Base-by-base conservation (phyloP, 2,329 filamentous ascomycete genomes). In the Huntiella omanensis region DNA sequence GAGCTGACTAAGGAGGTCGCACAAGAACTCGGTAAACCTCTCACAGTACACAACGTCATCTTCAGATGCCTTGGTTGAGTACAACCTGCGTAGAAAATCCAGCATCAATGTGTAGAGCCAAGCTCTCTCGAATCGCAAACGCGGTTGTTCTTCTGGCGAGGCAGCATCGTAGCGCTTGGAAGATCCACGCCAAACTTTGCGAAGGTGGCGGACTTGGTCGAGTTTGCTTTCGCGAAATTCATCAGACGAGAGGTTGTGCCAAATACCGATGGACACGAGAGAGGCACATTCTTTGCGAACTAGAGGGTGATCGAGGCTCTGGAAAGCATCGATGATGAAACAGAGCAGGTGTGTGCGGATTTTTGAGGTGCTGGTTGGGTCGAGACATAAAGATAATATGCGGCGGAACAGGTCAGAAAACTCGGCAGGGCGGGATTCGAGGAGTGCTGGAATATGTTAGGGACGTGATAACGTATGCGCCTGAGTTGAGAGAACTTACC, bases 231-330 rank as follows among this genome's bases (percentile, higher is more conserved):
- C 83, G 53, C 85, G 75, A 52, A 77, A 73, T 49, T 72, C 70
- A 33, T 92, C 85, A 48, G 73, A 82, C 28, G 83, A 82, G 34
- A 98, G 65, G 57, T 94, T 92, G 56, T 96, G 84, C 91, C 91
- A 98, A 55, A 91, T 85, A 1, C 83, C 80, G 55, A 98, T 94
- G 10, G 86, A 91, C 15, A 98, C 88, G 44, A 98, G 67, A 1
- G 92, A 85, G 5, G 88, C 91, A 61, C 91, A 96, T 66, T 98
- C 91, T 60, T 95, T 96, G 52, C 91, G 79, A 43, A 98, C 83
- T 47, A 93, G 73, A 34, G 75, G 73, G 58, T 78, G 87, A 59
- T 98, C 92, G 32, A 98, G 69, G 40, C 86, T 95, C 60, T 96
- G 87, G 58, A 95, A 98, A 33, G 88, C 83, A 53, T 80, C 76